Evolutionary conservation across 164 flowering plant genomes (phyloP).

Genomic region (Liriodendron chinense): DNA sequence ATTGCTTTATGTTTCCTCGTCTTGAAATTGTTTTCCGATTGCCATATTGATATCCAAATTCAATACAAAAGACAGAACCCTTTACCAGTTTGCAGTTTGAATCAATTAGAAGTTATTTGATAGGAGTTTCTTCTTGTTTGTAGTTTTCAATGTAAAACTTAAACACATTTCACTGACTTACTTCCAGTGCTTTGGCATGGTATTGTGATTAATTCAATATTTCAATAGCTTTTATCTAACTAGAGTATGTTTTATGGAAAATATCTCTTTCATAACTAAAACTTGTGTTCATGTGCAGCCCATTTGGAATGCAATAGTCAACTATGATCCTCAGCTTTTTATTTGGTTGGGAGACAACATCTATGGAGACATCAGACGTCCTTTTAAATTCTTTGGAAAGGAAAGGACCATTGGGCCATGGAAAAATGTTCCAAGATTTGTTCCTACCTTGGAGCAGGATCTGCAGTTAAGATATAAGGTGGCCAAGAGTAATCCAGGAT

Average conservation of each 20-base stretch:
- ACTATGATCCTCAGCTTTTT: slow-evolving; percentile 64
- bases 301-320: slow-evolving; percentile 58
- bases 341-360: slow-evolving; percentile 86
- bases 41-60: neutral
- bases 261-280: neutral
- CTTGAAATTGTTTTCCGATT: neutral
- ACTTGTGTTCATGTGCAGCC: slow-evolving; percentile 40
- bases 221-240: too few species aligned
- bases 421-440: slow-evolving; percentile 70
- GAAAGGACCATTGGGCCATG: slow-evolving; percentile 82
- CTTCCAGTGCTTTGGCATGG: too few species aligned
- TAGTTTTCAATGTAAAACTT: neutral
- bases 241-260: neutral
- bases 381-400: slow-evolving; percentile 55
- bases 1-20: neutral
- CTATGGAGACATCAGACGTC: slow-evolving; percentile 63
- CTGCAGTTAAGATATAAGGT: slow-evolving; percentile 40
- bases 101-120: neutral
- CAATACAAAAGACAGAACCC: neutral
- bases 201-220: too few species aligned
- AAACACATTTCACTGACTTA: neutral
- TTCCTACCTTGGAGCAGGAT: slow-evolving; percentile 55
- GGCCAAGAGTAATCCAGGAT: slow-evolving; percentile 56
- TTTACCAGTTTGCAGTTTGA: neutral
- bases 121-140: neutral